Evolutionary conservation across 495 filamentous ascomycete species (phyloP).

Genomic region (Tuber indicum): DNA sequence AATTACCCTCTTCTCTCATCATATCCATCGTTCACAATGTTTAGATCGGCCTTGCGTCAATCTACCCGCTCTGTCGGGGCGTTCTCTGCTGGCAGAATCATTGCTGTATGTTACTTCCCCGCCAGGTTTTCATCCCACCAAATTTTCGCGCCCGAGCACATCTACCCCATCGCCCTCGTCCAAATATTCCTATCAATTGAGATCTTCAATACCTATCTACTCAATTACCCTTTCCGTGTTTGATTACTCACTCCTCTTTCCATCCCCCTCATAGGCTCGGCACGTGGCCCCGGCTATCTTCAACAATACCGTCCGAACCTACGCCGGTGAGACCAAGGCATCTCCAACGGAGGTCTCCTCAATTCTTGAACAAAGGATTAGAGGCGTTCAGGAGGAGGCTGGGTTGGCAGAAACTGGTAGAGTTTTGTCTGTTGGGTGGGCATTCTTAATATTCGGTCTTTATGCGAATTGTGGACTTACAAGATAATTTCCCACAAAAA

Average conservation of each 20-base stretch:
- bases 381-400: constrained; percentile 94
- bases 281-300: constrained; percentile 70
- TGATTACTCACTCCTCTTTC: constrained; percentile 45
- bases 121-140: constrained; percentile 6
- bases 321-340: constrained; percentile 90
- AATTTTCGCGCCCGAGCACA: not conserved
- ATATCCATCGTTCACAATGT: constrained; percentile 67
- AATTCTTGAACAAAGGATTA: constrained; percentile 97
- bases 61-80: constrained; percentile 88
- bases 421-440: constrained; percentile 98
- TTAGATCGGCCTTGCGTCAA: constrained; percentile 95
- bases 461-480: not conserved
- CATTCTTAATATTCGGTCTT: not conserved
- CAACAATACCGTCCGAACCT: constrained; percentile 72
- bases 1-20: constrained; percentile 42
- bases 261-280: constrained; percentile 59
- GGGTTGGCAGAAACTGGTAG: constrained; percentile 96
- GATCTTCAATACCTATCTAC: constrained; percentile 36
- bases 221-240: constrained; percentile 34
- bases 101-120: constrained; percentile 68
- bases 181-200: constrained; percentile 43
- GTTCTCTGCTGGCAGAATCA: constrained; percentile 85
- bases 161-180: constrained; percentile 8
- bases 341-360: constrained; percentile 96
- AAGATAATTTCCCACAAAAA: constrained; percentile 43